phyloP scores from a whole-genome alignment of 2,329 filamentous ascomycete species.

The Aspergillus latus region DNA sequence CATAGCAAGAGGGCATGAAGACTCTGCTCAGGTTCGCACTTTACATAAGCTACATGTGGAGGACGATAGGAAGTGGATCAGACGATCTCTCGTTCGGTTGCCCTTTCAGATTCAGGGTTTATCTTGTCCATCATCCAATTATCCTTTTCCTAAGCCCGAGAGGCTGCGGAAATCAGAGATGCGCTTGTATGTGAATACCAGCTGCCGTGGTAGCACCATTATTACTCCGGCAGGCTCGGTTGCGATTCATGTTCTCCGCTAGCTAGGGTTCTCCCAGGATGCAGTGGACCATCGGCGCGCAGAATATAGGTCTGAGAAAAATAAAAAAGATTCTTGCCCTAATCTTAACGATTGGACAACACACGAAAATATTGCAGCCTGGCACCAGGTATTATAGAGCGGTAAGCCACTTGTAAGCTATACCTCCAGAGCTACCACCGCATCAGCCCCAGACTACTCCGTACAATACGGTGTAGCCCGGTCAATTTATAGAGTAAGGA shows the following conservation, averaged over 20 bases:
- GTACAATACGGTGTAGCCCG: neutral
- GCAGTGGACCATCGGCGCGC: no score
- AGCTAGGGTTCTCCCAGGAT: no score
- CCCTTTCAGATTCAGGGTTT: neutral
- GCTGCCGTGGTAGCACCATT: no score
- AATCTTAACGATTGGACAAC: no score
- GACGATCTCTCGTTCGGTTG: neutral
- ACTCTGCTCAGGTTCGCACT: neutral
- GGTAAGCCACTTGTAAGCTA: neutral
- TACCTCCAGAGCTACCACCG: no score
- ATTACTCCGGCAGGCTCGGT: no score
- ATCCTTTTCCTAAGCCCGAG: no score
- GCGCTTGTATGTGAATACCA: neutral
- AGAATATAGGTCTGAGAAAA: no score
- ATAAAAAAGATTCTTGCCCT: no score
- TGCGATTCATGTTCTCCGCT: no score
- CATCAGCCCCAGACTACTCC: neutral
- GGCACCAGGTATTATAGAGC: neutral
- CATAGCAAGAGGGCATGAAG: neutral
- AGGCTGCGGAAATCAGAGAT: neutral
- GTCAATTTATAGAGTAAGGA: neutral
- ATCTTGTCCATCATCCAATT: neutral
- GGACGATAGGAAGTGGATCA: no score
- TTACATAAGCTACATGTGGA: neutral
- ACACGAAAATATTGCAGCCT: no score